Base-by-base conservation (phyloP, 2,329 filamentous ascomycete species). In the Fusarium chaquense region DNA sequence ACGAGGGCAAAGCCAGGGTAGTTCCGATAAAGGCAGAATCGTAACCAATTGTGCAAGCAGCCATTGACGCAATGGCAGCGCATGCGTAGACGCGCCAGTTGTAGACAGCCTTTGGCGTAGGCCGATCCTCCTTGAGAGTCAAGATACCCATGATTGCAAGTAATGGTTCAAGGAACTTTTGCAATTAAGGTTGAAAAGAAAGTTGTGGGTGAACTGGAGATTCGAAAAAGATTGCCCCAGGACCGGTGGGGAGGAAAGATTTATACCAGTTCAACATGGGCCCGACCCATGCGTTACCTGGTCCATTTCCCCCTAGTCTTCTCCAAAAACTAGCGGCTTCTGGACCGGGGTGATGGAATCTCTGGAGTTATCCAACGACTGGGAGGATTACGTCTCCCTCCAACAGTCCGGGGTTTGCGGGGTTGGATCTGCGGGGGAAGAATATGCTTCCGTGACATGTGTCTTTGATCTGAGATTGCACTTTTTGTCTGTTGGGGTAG, bases 21-120 rank as follows among this genome's bases (percentile, higher is more conserved):
- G 90, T 92, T 65, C 91, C 92, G 72, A 94, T 94, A 79, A 94
- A 94, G 69, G 92, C 90, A 53, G 87, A 91, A 77, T 94, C 91
- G 65, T 86, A 87, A 60, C 85, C 86, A 57, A 88, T 87, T 76
- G 83, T 86, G 75, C 85, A 87, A 38, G 86, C 83, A 32, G 85
- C 85, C 60, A 87, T 86, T 4, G 86, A 87, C 24, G 86, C 86
- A 26, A 86, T 80, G 45, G 82, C 79, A 12, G 86, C 86, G 69
- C 83, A 87, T 30, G 78, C 75, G 73, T 88, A 88, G 60, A 89
- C 85, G 41, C 86, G 83, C 86, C 86, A 89, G 78, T 88, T 88
- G 82, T 89, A 89, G 63, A 89, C 85, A 65, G 81, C 82, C 70
- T 81, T 80, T 6, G 86, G 86, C 78, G 86, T 88, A 36, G 86